Conservation (phyloP, 2,329 filamentous ascomycete species). For the Rasamsonia emersonii region DNA sequence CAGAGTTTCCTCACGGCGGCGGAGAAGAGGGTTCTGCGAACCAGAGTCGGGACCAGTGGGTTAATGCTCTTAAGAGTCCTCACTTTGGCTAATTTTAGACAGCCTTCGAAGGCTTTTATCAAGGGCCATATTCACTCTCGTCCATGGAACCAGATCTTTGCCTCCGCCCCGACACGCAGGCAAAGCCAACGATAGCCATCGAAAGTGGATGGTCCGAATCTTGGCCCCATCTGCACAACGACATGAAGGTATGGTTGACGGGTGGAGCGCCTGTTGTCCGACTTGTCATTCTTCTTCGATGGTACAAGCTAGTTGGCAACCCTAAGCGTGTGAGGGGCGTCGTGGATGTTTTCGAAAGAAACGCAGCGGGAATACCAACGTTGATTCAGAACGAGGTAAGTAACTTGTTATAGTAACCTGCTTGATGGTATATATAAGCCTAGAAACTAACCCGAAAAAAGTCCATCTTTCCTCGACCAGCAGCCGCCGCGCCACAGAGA, state of each 20-base stretch:
- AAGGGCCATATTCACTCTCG: constrained; percentile 1
- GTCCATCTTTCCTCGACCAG: neutral
- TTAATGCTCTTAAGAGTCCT: too few species aligned
- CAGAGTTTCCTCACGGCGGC: neutral
- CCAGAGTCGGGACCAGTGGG: neutral
- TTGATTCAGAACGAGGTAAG: neutral
- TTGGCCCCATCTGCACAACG: constrained; percentile 3
- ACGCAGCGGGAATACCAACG: neutral
- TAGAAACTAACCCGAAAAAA: neutral
- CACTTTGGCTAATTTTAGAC: too few species aligned
- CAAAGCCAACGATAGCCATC: constrained; percentile 6
- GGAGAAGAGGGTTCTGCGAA: neutral
- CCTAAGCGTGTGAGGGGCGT: neutral
- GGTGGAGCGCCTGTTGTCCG: constrained; percentile 4
- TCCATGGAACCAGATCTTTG: neutral
- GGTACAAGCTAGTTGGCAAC: neutral
- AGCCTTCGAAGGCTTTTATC: constrained; percentile 6
- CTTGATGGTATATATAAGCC: constrained; percentile 1
- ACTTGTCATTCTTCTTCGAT: constrained; percentile 4
- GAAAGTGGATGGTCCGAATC: constrained; percentile 9
- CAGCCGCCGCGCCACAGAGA: neutral
- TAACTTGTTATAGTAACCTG: neutral
- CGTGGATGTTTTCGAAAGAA: neutral
- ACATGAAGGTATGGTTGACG: constrained; percentile 8
- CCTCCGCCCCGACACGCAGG: neutral